phyloP scores from a whole-genome alignment of 2,329 filamentous ascomycete genomes.

The Alternaria infectoria region DNA sequence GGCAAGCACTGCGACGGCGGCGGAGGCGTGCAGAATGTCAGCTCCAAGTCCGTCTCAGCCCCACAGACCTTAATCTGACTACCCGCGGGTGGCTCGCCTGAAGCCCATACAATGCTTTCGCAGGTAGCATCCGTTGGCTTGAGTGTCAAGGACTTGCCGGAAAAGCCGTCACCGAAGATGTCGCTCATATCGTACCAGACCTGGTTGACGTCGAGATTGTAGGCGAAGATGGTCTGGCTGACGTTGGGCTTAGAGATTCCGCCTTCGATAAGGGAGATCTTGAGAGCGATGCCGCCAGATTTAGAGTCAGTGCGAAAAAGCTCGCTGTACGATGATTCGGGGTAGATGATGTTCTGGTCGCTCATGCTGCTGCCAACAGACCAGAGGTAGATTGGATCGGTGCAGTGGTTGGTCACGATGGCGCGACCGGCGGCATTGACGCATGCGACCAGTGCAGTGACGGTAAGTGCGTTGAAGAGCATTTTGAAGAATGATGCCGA shows the following conservation, averaged over 20 bases:
- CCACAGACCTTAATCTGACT: slow-evolving; percentile 32
- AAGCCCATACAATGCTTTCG: slow-evolving; percentile 30
- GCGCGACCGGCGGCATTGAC: slow-evolving; percentile 34
- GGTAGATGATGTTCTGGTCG: slow-evolving; percentile 19
- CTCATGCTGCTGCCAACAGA: slow-evolving; percentile 31
- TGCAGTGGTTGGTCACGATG: slow-evolving; percentile 42
- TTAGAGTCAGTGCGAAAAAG: slow-evolving; percentile 23
- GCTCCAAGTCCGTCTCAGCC: slow-evolving; percentile 28
- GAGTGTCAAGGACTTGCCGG: slow-evolving; percentile 30
- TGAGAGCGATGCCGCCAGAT: slow-evolving; percentile 28
- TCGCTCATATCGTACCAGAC: slow-evolving; percentile 41
- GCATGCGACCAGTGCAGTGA: slow-evolving; percentile 11
- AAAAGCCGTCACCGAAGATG: slow-evolving; percentile 36
- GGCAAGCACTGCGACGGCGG: slow-evolving; percentile 32
- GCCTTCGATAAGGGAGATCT: slow-evolving; percentile 24
- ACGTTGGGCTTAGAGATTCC: slow-evolving; percentile 37
- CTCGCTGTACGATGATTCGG: slow-evolving; percentile 37
- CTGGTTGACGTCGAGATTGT: slow-evolving; percentile 29
- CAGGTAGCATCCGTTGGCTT: slow-evolving; percentile 32
- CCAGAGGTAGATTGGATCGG: slow-evolving; percentile 36
- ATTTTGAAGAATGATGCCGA: slow-evolving; percentile 8
- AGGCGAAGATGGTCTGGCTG: slow-evolving; percentile 38
- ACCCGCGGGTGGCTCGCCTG: slow-evolving; percentile 30
- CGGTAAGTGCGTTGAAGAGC: slow-evolving; percentile 19
- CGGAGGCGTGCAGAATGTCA: slow-evolving; percentile 32